These are phyloP conservation scores for Hyphopichia pseudoburtonii DNA, from an alignment of 1,139 yeast species.

Conservation along the genomic window DNA sequence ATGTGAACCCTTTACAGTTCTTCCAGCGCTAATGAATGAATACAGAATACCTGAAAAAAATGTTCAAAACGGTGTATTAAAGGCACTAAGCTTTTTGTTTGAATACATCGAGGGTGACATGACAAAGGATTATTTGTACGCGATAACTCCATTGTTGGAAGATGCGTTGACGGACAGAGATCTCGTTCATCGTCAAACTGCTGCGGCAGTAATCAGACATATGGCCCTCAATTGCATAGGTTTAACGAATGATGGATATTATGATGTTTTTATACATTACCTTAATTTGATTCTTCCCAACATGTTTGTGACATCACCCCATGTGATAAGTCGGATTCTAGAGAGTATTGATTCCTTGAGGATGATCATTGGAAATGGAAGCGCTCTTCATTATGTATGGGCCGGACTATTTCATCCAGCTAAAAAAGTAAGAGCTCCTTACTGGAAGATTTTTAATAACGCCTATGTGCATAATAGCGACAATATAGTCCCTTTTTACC, in stretches of 20 bases:
- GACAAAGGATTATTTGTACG: conserved; percentile 80
- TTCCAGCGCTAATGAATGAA: conserved; percentile 97
- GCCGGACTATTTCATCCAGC: conserved; percentile 95
- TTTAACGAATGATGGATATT: conserved; percentile 69
- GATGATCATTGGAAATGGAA: conserved; percentile 73
- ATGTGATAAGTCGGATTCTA: conserved; percentile 77
- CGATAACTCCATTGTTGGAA: conserved; percentile 77
- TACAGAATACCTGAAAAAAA: conserved; percentile 89
- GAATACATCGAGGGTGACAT: conserved; percentile 80
- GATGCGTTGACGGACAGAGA: conserved; percentile 93
- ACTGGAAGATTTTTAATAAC: conserved; percentile 80
- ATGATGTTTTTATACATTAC: conserved; percentile 59
- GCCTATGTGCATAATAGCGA: conserved; percentile 77
- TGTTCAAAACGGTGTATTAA: conserved; percentile 93
- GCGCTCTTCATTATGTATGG: conserved; percentile 75
- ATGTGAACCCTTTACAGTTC: conserved; percentile 89
- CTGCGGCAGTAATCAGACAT: conserved; percentile 84
- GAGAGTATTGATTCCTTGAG: conserved; percentile 81
- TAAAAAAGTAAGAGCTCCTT: conserved; percentile 75
- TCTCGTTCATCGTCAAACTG: conserved; percentile 92
- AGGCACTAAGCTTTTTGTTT: conserved; percentile 89
- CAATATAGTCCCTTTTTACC: conserved; percentile 81
- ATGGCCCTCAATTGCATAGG: conserved; percentile 81
- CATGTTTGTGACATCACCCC: conserved; percentile 91
- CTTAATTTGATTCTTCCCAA: conserved; percentile 80